Percentiles rank a stretch among this genome's conserved stretches.
Conservation (phyloP, 352 stramenopile species). For the Peronospora farinosa region DNA sequence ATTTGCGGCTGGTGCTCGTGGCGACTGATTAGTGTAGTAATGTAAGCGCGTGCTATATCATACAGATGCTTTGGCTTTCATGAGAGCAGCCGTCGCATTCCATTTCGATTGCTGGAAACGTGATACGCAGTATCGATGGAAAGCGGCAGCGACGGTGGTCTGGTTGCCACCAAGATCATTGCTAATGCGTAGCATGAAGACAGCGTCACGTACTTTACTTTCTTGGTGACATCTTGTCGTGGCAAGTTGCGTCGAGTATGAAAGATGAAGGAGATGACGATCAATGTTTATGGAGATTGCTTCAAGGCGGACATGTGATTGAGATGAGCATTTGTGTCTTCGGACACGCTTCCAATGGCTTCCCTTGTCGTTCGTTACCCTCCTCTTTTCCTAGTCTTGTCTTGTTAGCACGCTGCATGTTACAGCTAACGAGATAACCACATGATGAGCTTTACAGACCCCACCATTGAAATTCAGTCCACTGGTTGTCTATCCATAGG, state of each 20-base stretch:
- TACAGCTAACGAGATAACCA: not conserved
- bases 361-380: not conserved
- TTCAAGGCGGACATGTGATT: not conserved
- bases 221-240: conserved; percentile 30
- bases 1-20: conserved; percentile 23
- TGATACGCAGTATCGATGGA: too few species aligned
- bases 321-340: too few species aligned
- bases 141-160: conserved; percentile 16
- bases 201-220: conserved; percentile 45
- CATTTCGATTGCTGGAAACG: not conserved
- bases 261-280: not conserved
- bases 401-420: not conserved
- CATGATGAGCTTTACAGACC: not conserved
- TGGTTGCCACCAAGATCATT: conserved; percentile 33
- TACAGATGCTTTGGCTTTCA: conserved; percentile 18
- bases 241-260: conserved; percentile 18
- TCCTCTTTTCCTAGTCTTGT: too few species aligned
- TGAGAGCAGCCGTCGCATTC: not conserved
- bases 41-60: conserved; percentile 34
- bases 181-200: conserved; percentile 29
- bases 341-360: not conserved
- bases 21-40: conserved; percentile 35
- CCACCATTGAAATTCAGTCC: not conserved
- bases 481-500: conserved; percentile 30
- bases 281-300: too few species aligned